Evolutionary conservation across 805 yeast species (phyloP), one percentile per base, ranked within the genome.

Genomic region (Schwanniomyces sp.): DNA sequence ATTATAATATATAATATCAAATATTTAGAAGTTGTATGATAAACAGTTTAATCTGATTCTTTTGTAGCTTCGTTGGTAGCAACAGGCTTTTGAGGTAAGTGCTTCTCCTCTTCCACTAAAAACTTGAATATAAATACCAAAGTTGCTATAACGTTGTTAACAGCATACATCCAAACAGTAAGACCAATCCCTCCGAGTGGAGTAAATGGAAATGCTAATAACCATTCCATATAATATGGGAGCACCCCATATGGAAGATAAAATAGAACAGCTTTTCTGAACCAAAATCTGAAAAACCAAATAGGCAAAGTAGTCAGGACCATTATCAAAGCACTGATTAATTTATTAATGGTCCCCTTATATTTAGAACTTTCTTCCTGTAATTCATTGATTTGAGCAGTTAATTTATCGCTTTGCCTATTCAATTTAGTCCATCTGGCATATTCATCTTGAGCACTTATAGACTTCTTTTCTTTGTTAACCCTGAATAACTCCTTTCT

Each of bases 361-460:
- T 69, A 61, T 8, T 60, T 38, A 5, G 70, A 58, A 11, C 85
- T 58, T 9, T 64, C 57, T 37, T 66, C 61, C 44, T 74, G 76
- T 40, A 80, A 54, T 7, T 55, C 48, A 14, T 74, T 77, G 38
- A 86, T 69, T 50, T 86, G 82, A 12, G 66, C 72, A 39, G 75
- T 73, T 43, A 88, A 59, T 49, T 78, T 76, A 53, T 85, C 91
- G 48, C 77, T 69, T 55, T 76, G 79, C 42, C 99, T 79, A 59
- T 90, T 91, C 52, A 91, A 74, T 63, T 90, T 90, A 1, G 97
- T 95, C 98, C 98, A 94, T 59, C 81, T 85, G 26, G 97, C 97
- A 64, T 92, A 94, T 58, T 94, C 84, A 63, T 94, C 97, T 65
- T 92, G 97, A 1, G 97, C 92, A 46, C 89, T 81, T 8, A 91